Evolutionary conservation across 805 yeast species (phyloP), one percentile per base, ranked within the genome.

Genomic region (Cyberlindnera amylophila): DNA sequence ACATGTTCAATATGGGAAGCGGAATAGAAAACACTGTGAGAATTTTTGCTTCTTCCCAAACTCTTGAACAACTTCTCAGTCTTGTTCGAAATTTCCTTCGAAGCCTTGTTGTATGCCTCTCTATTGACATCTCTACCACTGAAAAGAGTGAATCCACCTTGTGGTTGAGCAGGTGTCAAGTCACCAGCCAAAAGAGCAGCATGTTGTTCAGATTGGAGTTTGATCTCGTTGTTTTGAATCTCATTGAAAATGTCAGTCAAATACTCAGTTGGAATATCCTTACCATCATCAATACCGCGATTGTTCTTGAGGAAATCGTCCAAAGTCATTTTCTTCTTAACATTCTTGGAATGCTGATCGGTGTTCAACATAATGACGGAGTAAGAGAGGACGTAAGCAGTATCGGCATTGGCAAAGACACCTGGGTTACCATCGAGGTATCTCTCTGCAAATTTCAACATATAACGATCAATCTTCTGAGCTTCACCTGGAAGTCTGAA

Each of bases 401-500:
- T 81, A 57, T 89, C 98, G 4, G 98, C 96, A 55, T 86, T 86
- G 0, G 96, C 81, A 63, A 91, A 91, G 0, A 82, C 73, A n/a
- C 71, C 71, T 9, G 96, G 96, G 59, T 93, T 93, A 47, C 91
- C 96, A 50, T 85, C 81, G 17, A 82, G 81, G 59, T 82, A 93
- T 52, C 95, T 74, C 63, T 88, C 96, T 5, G 99, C 99, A 69
- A 95, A 95, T 58, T 93, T 91, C 61, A 93, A 76, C 96, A 95
- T 87, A 59, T 82, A 88, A 54, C 99, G 75, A 70, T 93, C 99
- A 59, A 93, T 91, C 58, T 93, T 91, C 66, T 93, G 99, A 5
- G 96, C 90, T 66, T 93, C 99, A 38, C 99, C 99, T 2, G 99
- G 99, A 46, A 93, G 73, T 61, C 99, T 74, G 67, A 93, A 95